Base-by-base conservation (phyloP, 2,329 filamentous ascomycete genomes). In the Botryotinia narcissicola region DNA sequence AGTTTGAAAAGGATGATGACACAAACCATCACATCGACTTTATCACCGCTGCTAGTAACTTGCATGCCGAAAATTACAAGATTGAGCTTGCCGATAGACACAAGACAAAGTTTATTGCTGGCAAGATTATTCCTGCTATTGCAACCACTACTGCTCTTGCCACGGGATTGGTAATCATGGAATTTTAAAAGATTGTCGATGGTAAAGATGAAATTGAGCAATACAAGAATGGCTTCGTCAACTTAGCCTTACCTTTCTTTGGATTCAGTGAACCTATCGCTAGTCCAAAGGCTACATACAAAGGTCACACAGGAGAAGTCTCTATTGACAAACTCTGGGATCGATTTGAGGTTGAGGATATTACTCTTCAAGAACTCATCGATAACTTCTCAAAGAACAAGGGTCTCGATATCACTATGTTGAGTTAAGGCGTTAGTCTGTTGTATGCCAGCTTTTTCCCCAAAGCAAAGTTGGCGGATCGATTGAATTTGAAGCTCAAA, bases 81-180 rank as follows among this genome's bases (percentile, higher is more conserved):
- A 99, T 99, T 78, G 90, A 93, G 80, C 88, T 91, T 76, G 95
- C 96, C 0, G 95, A 99, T 81, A 89, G 94, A 75, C 96, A 98
- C 87, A 97, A 96, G 90, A 99, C 95, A 75, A 99, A 99, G 86
- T 98, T 99, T 84, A 99, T 99, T 81, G 97, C 96, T 46, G 96
- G 96, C 82, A 99, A 99, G 89, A 99, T 99, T 78, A 99, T 99
- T 77, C 96, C 96, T 35, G 96, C 96, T 63, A 99, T 99, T 83
- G 96, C 96, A 62, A 99, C 96, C 4, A 98, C 96, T 0, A 99
- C 96, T 4, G 95, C 96, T 4, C 86, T 99, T 73, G 95, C 98
- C 20, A 99, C 96, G 4, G 96, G 96, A 74, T 87, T 99, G 63
- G 94, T 99, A 71, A 88, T 97, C 25, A 85, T 99, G 63, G 96